Base-by-base conservation (phyloP, 2,329 filamentous ascomycete genomes). In the Apiospora aurea region DNA sequence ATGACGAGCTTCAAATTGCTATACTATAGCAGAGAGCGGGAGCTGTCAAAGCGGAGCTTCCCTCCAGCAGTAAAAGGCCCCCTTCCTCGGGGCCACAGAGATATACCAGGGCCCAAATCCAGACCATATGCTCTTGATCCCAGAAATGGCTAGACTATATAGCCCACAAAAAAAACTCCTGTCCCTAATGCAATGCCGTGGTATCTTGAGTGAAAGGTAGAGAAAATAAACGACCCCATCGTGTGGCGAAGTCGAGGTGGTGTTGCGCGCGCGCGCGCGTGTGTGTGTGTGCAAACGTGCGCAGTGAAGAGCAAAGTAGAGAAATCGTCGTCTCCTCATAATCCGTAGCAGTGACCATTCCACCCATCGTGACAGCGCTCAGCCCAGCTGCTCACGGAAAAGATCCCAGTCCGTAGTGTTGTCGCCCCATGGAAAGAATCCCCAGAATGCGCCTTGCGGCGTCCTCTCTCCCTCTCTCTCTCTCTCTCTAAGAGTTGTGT, bases 391-490 rank as follows among this genome's bases (percentile, higher is more conserved):
- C 74, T 72, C 70, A 74, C 76, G 74, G 78, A 76, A 75, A 71
- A 72, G 74, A 78, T 41, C 74, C 74, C 76, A 77, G 74, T 46
- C 44, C 66, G 11, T 68, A 47, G 66, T 44, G n/a, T 68, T 41
- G 29, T 68, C 66, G 29, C 26, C 14, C 44, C 66, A 34, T 68
- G 8, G 11, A n/a, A 29, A 29, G 43, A 51, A 51, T 38, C 47
- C 29, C 68, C 34, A 38, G 11, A 72, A 72, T 77, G 74, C 77
- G 79, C 79, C 80, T 80, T 75, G 79, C 79, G 79, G 79, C 79
- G 72, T 74, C 76, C 26, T 29, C 26, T 14, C 76, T 80, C 73
- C 78, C 78, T 79, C 75, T 78, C n/a, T n/a, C n/a, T n/a, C n/a
- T 14, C 76, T 80, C 73, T 79, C 78, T 79, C 75, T 78, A 74